Base-by-base conservation (phyloP, 2,329 filamentous ascomycete genomes). In the Fusarium bulbicola region DNA sequence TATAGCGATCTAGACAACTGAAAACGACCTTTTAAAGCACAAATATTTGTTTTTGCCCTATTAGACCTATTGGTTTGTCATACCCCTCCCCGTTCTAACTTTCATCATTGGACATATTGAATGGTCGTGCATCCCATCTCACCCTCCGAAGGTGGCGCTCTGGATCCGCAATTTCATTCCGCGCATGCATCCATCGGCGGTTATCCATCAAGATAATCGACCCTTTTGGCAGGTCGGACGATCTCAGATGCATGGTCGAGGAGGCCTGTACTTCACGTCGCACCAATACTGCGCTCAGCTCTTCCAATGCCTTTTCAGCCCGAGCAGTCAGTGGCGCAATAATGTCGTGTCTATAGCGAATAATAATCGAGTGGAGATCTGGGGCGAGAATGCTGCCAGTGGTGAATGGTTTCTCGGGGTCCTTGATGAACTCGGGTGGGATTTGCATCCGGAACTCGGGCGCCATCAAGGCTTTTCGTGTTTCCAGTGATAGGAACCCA, bases 391-490 rank as follows among this genome's bases (percentile, higher is more conserved):
- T 62, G 5, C 78, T 74, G 2, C 77, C 79, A 1, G 71, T 62
- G 9, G 80, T 79, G 10, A 68, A 49, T 2, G 50, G 43, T 28
- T 53, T 65, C 6, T 21, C 6, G 0, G 74, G 59, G 13, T 78
- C 56, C 36, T 82, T 82, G 72, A 82, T 77, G 49, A 83, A 82
- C 49, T 84, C 81, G 0, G 73, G 70, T 0, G 81, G 82, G 4
- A 80, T 79, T 2, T 52, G 63, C 57, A 84, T 80, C 1, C 73
- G 74, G 62, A 77, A 84, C 14, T 82, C 78, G 4, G 77, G 76
- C 1, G 71, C 68, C 8, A 57, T 66, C 12, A 84, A 68, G 1
- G 77, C 54, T 0, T 43, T 54, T 26, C 63, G 62, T 6, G 80
- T 78, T 2, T 60, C 49, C 1, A 72, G 57, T 0, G 80, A 80